Base-by-base conservation (phyloP, 805 yeast genomes). In the Saturnispora hagleri region DNA sequence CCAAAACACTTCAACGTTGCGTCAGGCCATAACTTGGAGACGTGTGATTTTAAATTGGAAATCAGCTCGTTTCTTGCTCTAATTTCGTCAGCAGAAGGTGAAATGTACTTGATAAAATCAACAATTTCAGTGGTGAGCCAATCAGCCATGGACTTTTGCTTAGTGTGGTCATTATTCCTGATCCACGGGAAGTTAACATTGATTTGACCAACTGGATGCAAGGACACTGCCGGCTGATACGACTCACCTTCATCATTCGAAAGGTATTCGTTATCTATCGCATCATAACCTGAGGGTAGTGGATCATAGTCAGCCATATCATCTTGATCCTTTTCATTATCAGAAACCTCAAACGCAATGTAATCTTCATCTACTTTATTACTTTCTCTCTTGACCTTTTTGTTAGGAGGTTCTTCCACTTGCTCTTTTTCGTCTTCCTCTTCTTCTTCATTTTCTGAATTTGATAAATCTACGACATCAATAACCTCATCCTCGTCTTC, bases 1-100 rank as follows among this genome's bases (percentile, higher is more conserved):
- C 99, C 99, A 71, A 93, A 91, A 7, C 90, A 95, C 55, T 83
- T 83, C 4, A 86, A 79, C 52, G 83, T 85, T 15, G 91, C 81
- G 55, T 80, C 86, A 1, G 82, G 81, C 97, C 97, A 91, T 50
- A 83, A 69, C 2, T 67, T 63, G 5, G 71, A 67, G 1, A 79
- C 72, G 48, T 79, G 74, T 6, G 66, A 62, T 55, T 84, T 79
- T 33, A 93, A 69, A 49, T 78, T 73, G 36, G 72, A 66, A 27
- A 91, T 84, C 2, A 87, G 82, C 5, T 66, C 66, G 57, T 86
- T 84, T 62, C 98, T 79, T 4, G 76, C 69, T 43, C 70, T 65
- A 52, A 86, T 84, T 60, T 91, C 98, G 15, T 73, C 77, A 42
- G 73, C 77, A 0, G 91, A 81, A 1, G 98, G 98, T 0, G 96